phyloP scores from a whole-genome alignment of 306 rosid species.

The Dicorynia guianensis region DNA sequence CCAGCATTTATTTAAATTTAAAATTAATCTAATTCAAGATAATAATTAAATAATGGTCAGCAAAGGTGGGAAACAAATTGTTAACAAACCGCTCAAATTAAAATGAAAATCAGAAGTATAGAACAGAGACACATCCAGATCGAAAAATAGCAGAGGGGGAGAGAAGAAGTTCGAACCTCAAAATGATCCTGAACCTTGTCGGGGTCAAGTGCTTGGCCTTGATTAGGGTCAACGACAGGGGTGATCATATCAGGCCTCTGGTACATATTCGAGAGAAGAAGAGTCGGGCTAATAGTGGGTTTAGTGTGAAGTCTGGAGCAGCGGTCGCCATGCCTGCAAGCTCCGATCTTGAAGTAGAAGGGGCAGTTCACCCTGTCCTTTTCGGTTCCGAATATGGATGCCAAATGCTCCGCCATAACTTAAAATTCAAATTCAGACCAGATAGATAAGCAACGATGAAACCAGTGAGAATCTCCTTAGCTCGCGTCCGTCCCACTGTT shows the following conservation, averaged over 20 bases:
- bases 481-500: slow-evolving; percentile 56
- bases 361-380: slow-evolving; percentile 98
- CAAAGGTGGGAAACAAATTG: no score
- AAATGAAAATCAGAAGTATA: not conserved
- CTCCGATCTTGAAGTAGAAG: slow-evolving; percentile 99
- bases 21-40: not conserved
- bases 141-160: slow-evolving; percentile 45
- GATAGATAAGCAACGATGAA: not conserved
- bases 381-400: slow-evolving; percentile 98
- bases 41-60: not conserved
- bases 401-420: slow-evolving; percentile 95
- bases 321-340: slow-evolving; percentile 97
- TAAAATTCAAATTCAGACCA: no score
- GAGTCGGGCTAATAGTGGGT: slow-evolving; percentile 95
- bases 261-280: slow-evolving; percentile 95
- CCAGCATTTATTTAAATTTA: not conserved
- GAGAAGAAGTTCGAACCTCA: slow-evolving; percentile 65
- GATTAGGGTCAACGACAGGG: slow-evolving; percentile 62
- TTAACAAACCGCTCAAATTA: not conserved
- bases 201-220: slow-evolving; percentile 81
- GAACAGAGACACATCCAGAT: not conserved
- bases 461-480: not conserved
- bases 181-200: slow-evolving; percentile 92
- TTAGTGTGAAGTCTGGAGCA: slow-evolving; percentile 96
- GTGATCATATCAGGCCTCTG: slow-evolving; percentile 89